Percentiles rank a stretch among this genome's conserved stretches.
Conservation (phyloP, 1,139 yeast genomes). For the Chernovozyma aurita region DNA sequence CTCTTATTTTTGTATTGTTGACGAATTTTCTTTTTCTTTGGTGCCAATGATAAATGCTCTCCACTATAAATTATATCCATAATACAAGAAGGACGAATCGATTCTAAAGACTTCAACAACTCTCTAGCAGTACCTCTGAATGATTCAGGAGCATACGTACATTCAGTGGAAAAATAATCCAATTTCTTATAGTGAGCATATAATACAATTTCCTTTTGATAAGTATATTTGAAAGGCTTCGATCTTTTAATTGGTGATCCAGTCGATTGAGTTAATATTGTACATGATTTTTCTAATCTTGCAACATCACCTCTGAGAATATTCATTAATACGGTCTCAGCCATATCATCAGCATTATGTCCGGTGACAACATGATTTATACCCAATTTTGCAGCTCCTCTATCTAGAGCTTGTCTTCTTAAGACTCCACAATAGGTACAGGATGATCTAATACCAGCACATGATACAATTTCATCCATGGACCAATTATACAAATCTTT, state of each 20-base stretch:
- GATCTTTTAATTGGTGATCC: conserved; percentile 86
- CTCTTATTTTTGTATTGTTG: conserved; percentile 25
- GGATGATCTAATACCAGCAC: conserved; percentile 90
- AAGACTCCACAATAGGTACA: conserved; percentile 98
- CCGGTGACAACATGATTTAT: conserved; percentile 95
- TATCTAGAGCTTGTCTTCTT: conserved; percentile 90
- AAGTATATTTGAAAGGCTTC: conserved; percentile 92
- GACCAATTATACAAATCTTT: conserved; percentile 92
- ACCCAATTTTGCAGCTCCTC: conserved; percentile 89
- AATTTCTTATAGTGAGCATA: conserved; percentile 95
- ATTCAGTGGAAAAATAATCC: conserved; percentile 95
- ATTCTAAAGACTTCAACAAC: conserved; percentile 81
- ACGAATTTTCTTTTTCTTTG: conserved; percentile 40
- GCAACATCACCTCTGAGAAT: conserved; percentile 94
- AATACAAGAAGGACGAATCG: conserved; percentile 88
- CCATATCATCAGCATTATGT: conserved; percentile 99
- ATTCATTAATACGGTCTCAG: conserved; percentile 96
- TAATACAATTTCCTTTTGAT: conserved; percentile 94
- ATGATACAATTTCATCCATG: conserved; percentile 95
- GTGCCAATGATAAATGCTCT: conserved; percentile 70
- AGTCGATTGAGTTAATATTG: conserved; percentile 73
- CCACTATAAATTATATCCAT: conserved; percentile 94
- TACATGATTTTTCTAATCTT: conserved; percentile 84
- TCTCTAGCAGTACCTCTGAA: conserved; percentile 97
- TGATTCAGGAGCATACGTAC: conserved; percentile 98